Evolutionary conservation across 208 protist genomes (phyloP).

Genomic region (Acanthamoeba royreba): DNA sequence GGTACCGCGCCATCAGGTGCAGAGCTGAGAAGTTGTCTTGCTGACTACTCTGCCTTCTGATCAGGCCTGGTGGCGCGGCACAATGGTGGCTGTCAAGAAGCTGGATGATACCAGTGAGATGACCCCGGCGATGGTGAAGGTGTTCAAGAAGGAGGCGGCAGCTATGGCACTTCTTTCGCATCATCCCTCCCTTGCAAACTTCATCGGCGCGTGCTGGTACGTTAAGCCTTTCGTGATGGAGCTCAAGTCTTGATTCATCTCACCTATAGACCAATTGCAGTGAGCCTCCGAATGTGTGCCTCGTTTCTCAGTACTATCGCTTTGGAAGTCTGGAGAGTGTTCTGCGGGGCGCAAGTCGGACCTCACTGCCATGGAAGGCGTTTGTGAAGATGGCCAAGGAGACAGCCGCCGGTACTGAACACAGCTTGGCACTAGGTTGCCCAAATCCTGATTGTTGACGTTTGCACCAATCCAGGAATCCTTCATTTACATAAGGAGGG

Average conservation of each 20-base stretch:
- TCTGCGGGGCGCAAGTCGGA: background rate
- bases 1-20: no score
- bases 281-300: background rate
- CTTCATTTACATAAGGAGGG: background rate
- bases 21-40: no score
- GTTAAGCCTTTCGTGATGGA: no score
- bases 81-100: background rate
- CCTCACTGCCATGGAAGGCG: background rate
- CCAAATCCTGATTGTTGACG: no score
- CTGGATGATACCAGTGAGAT: background rate
- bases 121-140: background rate
- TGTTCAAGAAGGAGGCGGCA: background rate
- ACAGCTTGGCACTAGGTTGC: no score
- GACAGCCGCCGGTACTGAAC: background rate
- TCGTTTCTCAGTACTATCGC: background rate
- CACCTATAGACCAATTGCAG: no score
- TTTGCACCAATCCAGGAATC: no score
- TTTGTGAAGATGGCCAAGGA: constrained; percentile 22
- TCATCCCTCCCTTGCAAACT: background rate
- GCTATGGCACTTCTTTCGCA: background rate
- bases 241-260: no score
- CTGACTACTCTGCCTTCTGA: no score
- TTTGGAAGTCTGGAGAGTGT: background rate
- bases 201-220: background rate
- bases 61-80: background rate